Conservation (phyloP, 73 alveolate species). For the Paramecium sonneborni region DNA sequence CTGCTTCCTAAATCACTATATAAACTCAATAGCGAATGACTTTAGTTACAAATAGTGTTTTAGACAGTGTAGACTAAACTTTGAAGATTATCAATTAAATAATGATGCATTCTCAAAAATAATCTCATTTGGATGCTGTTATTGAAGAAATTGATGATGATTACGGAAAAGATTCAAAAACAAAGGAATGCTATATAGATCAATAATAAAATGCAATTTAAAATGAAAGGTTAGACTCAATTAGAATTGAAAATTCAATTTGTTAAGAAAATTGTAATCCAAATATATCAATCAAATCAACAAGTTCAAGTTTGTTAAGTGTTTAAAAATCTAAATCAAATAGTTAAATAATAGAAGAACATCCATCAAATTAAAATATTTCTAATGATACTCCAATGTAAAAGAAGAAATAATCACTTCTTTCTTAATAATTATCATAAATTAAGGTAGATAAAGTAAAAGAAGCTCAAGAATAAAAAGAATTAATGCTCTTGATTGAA, state of each 20-base stretch:
- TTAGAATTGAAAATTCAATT: not conserved
- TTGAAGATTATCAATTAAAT: not conserved
- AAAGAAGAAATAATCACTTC: not conserved
- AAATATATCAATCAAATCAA: not conserved
- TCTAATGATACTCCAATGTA: not conserved
- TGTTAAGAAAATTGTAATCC: not conserved
- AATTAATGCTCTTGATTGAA: not conserved
- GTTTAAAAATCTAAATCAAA: not conserved
- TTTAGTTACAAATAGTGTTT: not conserved
- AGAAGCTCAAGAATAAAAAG: slow-evolving; percentile 15
- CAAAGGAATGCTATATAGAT: not conserved
- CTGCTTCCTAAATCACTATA: not conserved
- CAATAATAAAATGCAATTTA: not conserved
- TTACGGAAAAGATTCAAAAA: not conserved
- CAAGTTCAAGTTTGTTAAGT: not conserved
- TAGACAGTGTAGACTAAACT: not conserved
- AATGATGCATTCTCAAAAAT: not conserved
- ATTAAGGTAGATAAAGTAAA: slow-evolving; percentile 24
- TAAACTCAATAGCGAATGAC: not conserved
- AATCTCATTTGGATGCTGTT: not conserved
- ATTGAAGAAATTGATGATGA: slow-evolving; percentile 12
- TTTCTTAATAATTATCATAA: slow-evolving; percentile 3
- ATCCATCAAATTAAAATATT: not conserved
- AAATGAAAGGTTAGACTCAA: not conserved
- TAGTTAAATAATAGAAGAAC: not conserved